phyloP scores from a whole-genome alignment of 2,329 filamentous ascomycete genomes.

The Verticillium albo-atrum region DNA sequence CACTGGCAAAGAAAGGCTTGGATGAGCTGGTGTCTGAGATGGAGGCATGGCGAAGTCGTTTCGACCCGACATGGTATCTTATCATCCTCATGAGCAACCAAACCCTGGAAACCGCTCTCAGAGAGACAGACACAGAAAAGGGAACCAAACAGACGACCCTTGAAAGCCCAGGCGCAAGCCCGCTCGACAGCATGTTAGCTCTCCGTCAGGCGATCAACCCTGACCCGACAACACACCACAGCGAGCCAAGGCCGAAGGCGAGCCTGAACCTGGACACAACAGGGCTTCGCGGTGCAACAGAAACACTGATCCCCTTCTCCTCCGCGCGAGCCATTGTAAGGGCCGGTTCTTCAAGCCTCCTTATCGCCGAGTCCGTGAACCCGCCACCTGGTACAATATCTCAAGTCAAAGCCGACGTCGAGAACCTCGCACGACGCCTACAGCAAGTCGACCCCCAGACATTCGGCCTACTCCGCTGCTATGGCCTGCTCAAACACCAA shows the following conservation, averaged over 20 bases:
- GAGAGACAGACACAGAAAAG: not conserved
- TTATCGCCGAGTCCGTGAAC: not conserved
- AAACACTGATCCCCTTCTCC: constrained; percentile 1
- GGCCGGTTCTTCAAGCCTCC: not conserved
- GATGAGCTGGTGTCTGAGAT: constrained; percentile 6
- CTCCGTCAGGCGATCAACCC: not conserved
- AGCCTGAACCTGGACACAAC: not conserved
- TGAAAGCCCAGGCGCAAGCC: not conserved
- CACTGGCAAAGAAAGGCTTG: constrained; percentile 4
- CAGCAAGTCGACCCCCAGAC: constrained; percentile 15
- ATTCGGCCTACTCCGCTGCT: constrained; percentile 23
- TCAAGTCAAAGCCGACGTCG: constrained; percentile 13
- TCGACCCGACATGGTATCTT: constrained; percentile 11
- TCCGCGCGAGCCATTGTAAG: not conserved
- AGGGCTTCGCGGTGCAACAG: not conserved
- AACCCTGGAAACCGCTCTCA: constrained; percentile 5
- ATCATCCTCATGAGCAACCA: constrained; percentile 7
- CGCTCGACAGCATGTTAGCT: not conserved
- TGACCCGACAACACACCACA: not conserved
- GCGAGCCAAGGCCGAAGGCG: not conserved
- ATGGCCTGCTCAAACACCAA: constrained; percentile 14
- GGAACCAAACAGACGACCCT: not conserved
- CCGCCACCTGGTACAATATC: not conserved
- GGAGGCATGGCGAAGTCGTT: constrained; percentile 8
- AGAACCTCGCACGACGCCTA: constrained; percentile 19